Base-by-base conservation (phyloP, 306 rosid species). In the Mimosa bimucronata region DNA sequence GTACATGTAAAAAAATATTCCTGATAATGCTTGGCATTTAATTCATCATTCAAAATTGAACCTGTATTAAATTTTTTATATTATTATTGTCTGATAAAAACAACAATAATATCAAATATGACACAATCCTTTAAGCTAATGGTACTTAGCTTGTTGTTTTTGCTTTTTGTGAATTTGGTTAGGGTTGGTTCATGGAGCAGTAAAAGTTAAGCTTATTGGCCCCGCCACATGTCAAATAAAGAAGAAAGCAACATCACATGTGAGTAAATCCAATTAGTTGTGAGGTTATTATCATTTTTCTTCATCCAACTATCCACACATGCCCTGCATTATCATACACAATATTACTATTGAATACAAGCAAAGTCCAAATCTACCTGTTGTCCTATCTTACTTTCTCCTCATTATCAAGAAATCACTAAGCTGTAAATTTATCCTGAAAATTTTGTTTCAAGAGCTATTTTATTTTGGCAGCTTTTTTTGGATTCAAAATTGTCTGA, bases 101-200 rank as follows among this genome's bases (percentile, higher is more conserved):
- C 37, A 67, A 4, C 34, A 21, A 4, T 40, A 9, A 67, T 9
- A 66, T n/a, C 2, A 67, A 67, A 67, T 40, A 67, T 0, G 12
- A 18, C 46, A 30, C n/a, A 37, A 18, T 26, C 25, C 23, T 66
- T 26, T 26, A 16, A 11, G 16, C 28, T 9, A 37, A n/a, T 15
- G n/a, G 18, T 21, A 21, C 26, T 40, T 5, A 21, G 28, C 18
- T 67, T 4, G 74, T 64, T 71, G 11, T 4, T 16, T 84, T 64
- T 71, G 76, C 44, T 80, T 85, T 77, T 53, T 77, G 84, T 87
- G 87, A 80, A 70, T 69, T 77, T 74, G 78, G 87, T 85, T 78
- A 73, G 80, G 68, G 85, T 80, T 83, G 75, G 64, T 75, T 71
- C 66, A 13, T 3, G 38, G 15, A 61, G n/a, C 38, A 61, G 67